Evolutionary conservation across 2,329 filamentous ascomycete species (phyloP), one percentile per base, ranked within the genome.

Genomic region (Verticillium longisporum): DNA sequence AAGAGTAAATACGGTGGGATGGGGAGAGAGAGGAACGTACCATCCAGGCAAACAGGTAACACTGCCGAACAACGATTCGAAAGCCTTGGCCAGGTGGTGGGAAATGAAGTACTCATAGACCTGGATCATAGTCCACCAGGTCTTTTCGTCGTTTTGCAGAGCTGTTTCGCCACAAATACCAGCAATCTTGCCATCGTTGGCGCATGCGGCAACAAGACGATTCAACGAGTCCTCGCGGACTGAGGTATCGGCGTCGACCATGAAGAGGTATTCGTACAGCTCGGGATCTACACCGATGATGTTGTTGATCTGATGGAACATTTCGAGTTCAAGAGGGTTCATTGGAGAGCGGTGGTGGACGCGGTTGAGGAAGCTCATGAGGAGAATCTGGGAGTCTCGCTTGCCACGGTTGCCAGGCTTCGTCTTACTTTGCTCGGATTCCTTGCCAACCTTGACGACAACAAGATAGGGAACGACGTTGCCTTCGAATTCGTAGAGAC

Each of bases 101-200:
- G 95, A 98, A 72, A 99, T 99, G 75, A 93, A 99, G 81, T 99
- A 99, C 75, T 99, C 95, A 78, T 99, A 99, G 66, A 99, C 95
- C 75, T 99, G 95, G 70, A 99, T 99, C 95, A 99, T 99, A 13
- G 95, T 99, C 91, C 92, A 97, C 92, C 93, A 98, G 69, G 88
- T 93, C 67, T 88, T 85, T 69, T 97, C 92, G 74, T 97, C 94
- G 70, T 99, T 99, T 73, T 97, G 91, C 70, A 99, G 81, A 74
- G 89, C 95, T 1, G 95, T 99, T 75, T 99, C 95, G 72, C 95
- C 95, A 73, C 95, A 99, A 64, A 98, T 97, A 77, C 94, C 95
- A 31, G 91, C 92, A 78, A 99, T 97, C 79, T 96, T 97, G 36
- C 92, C 88, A 73, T 99, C 92, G 70, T 97, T 93, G 67, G 91